Percentiles rank a stretch among this genome's conserved stretches.
These are phyloP conservation scores for Herpetomonas samuelpessoai DNA, from an alignment of 208 protist genomes.

Conservation along the genomic window DNA sequence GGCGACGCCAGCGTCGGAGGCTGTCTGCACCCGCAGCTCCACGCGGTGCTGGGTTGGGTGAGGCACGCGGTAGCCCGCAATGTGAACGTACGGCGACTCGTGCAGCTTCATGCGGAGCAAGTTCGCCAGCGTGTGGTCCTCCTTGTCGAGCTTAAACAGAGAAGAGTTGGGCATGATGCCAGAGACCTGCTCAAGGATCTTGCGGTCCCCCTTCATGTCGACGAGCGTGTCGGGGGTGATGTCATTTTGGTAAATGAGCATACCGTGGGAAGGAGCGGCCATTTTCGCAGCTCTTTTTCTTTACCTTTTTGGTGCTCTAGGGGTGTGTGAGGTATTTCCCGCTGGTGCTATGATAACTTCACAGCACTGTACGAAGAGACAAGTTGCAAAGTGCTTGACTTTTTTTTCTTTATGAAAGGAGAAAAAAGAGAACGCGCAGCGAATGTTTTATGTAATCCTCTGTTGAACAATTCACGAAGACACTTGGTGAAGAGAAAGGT, in stretches of 20 bases:
- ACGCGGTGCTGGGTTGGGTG: conserved; percentile 90
- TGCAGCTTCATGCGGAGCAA: conserved; percentile 89
- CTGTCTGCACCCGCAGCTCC: conserved; percentile 84
- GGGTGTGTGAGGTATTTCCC: no score
- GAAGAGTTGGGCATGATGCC: conserved; percentile 86
- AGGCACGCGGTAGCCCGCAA: conserved; percentile 87
- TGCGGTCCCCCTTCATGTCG: conserved; percentile 78
- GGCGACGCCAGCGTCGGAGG: conserved; percentile 45
- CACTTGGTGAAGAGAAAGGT: neutral
- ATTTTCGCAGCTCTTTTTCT: conserved; percentile 19
- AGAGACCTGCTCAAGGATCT: conserved; percentile 75
- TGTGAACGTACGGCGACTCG: conserved; percentile 71
- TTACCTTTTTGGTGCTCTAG: no score
- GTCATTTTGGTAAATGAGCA: conserved; percentile 91
- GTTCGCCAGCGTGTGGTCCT: conserved; percentile 90
- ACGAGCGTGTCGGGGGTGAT: conserved; percentile 87
- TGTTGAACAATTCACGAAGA: no score
- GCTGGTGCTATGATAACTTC: no score
- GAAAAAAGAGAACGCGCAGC: conserved; percentile 1
- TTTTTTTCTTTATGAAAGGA: conserved; percentile 9
- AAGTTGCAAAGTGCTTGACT: no score
- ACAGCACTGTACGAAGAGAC: no score
- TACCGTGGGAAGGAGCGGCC: conserved; percentile 74
- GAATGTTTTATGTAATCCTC: no score
- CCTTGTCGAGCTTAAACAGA: conserved; percentile 86